A percentile compares a stretch with the other conserved stretches of the same genome.
phyloP scores from a whole-genome alignment of 176 grass and related monocot genomes.

The Cenchrus americanus region DNA sequence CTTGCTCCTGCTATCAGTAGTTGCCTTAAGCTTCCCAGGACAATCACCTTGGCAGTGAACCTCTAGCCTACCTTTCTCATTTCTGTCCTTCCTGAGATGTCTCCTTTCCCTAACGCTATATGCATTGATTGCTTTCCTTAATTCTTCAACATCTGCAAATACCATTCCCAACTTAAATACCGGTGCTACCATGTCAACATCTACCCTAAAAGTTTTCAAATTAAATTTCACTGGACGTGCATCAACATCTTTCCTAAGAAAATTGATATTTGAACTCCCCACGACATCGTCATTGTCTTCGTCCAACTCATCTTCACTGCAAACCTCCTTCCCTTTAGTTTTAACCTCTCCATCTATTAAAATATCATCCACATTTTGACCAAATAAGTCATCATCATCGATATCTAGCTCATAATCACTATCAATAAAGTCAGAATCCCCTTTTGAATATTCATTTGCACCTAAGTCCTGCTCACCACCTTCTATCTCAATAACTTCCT shows the following conservation, averaged over 20 bases:
- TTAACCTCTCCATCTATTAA: not conserved
- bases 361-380: not conserved
- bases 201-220: not conserved
- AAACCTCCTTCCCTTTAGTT: not conserved
- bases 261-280: not conserved
- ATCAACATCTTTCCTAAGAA: not conserved
- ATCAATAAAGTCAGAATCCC: not conserved
- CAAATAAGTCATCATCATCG: not conserved
- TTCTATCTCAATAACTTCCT: not conserved
- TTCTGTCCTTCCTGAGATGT: not conserved
- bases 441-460: not conserved
- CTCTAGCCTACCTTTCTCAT: not conserved
- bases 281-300: not conserved
- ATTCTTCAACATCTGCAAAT: not conserved
- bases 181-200: not conserved
- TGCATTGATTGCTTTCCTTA: not conserved
- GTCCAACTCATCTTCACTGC: not conserved
- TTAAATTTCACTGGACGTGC: not conserved
- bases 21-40: not conserved
- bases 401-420: not conserved
- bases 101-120: not conserved
- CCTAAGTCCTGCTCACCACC: not conserved
- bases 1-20: not conserved
- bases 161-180: not conserved
- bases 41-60: not conserved